Base-by-base conservation (phyloP, 352 stramenopile genomes). In the Phytophthora melonis region DNA sequence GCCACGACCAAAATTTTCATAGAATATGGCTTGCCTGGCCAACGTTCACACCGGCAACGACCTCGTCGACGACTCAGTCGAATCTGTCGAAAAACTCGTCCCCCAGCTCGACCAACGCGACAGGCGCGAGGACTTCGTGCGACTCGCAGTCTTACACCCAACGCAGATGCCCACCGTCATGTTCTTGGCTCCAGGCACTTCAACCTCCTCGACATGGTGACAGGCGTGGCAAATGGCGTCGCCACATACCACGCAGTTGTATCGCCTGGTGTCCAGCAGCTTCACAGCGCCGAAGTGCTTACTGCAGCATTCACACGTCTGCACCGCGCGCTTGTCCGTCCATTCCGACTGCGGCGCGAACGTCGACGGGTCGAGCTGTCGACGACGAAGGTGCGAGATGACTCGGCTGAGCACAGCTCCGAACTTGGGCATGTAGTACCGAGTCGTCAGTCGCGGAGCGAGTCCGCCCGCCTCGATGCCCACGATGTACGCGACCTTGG, bases 241-340 rank as follows among this genome's bases (percentile, higher is more conserved):
- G 6, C 84, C 84, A 64, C 81, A 91, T 3, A 73, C 68, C 8
- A 77, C 71, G 63, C 84, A 91, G 66, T 91, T 88, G 69, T 77
- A 76, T 54, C 75, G 69, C 19, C 71, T 71, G 47, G 58, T 76
- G 47, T 78, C 73, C 5, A 77, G 36, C 36, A 79, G 36, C 36
- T 80, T 78, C 2, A 75, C 59, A 0, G 72, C 66, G 3, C 75
- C 69, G 58, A 83, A 85, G 61, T 81, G 72, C 55, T 83, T 81
- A 49, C 66, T 81, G 63, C 78, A 85, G 58, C 78, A 85, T 27
- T 83, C 64, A 27, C 78, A 85, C 47, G 75, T 83, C 32, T 69
- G 56, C 8, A 58, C 75, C 16, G 63, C 60, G 43, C 66, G 56
- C 52, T 81, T 83, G 58, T 85, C 73, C 0, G 78, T 75, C 78